Base-by-base conservation (phyloP, 495 filamentous ascomycete species). In the Baudoinia panamericana region DNA sequence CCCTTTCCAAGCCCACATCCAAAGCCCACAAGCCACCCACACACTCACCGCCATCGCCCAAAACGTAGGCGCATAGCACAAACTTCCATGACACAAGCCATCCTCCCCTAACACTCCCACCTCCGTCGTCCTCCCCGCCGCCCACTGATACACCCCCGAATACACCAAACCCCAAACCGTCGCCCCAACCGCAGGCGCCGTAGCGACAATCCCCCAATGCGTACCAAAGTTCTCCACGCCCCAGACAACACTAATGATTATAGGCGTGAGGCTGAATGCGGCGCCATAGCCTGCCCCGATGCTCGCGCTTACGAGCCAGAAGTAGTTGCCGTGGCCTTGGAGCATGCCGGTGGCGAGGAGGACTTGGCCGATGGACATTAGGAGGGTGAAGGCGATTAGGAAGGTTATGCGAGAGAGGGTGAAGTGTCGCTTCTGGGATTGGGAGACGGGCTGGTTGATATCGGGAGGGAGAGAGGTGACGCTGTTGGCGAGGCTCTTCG, bases 211-310 rank as follows among this genome's bases (percentile, higher is more conserved):
- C 11, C 90, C 90, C 78, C 88, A 97, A 51, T 97, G 96, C 2
- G 90, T 97, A 43, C 83, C 90, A 58, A 96, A 96, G 59, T 96
- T 97, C 63, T 94, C 84, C 1, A 93, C 85, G 25, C 90, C 90
- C 90, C 90, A 97, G 30, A 96, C 86, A 18, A 94, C 83, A 37
- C 73, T 80, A 49, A 95, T 76, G 45, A 95, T 80, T 54, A 95
- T 94, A 3, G 90, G 90, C 0, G 77, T 74, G 11, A 97, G 70
- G 27, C 75, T 80, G 63, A 97, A 97, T 27, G 82, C 73, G 19
- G 85, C 84, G 31, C 90, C 90, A 55, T 97, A 97, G 28, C 88
- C 88, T 25, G 85, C 73, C 21, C 90, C 90, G 22, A 95, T 72
- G 10, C 83, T 64, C 0, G 77, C 71, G 7, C 81, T 88, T 15